phyloP scores from a whole-genome alignment of 257 asterid genomes.

The Solanum gandarillasii region DNA sequence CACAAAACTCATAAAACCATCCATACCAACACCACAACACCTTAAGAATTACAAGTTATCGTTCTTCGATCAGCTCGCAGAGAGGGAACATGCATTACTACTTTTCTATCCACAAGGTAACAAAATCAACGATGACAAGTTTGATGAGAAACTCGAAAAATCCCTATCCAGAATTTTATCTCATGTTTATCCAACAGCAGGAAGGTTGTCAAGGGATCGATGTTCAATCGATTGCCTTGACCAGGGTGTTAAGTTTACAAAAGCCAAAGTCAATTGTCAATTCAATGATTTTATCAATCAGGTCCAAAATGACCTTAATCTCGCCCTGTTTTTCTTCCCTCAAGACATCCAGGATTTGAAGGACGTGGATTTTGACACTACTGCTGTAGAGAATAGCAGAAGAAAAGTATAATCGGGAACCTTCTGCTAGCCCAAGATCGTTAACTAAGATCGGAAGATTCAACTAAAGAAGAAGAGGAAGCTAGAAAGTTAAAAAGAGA shows the following conservation, averaged over 20 bases:
- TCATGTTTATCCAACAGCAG: too few species aligned
- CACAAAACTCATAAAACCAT: constrained; percentile 26
- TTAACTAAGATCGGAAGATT: too few species aligned
- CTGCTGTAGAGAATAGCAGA: not conserved
- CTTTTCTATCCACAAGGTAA: constrained; percentile 17
- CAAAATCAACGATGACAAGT: not conserved
- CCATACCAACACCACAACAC: constrained; percentile 26
- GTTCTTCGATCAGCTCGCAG: constrained; percentile 29
- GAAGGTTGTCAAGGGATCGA: not conserved
- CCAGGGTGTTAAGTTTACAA: constrained; percentile 21
- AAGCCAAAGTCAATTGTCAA: constrained; percentile 2
- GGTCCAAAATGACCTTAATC: not conserved
- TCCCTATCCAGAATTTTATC: too few species aligned
- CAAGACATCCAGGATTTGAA: not conserved
- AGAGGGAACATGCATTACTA: constrained; percentile 4
- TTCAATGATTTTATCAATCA: not conserved
- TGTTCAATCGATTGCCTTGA: constrained; percentile 21
- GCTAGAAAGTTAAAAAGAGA: too few species aligned
- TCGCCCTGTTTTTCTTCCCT: not conserved
- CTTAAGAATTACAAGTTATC: not conserved
- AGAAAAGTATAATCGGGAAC: too few species aligned
- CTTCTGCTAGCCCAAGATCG: too few species aligned
- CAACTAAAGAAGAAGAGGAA: too few species aligned
- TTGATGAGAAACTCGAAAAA: too few species aligned
- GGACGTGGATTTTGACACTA: not conserved